These are phyloP conservation scores for Prunus davidiana DNA, from an alignment of 306 rosid genomes.

Conservation along the genomic window DNA sequence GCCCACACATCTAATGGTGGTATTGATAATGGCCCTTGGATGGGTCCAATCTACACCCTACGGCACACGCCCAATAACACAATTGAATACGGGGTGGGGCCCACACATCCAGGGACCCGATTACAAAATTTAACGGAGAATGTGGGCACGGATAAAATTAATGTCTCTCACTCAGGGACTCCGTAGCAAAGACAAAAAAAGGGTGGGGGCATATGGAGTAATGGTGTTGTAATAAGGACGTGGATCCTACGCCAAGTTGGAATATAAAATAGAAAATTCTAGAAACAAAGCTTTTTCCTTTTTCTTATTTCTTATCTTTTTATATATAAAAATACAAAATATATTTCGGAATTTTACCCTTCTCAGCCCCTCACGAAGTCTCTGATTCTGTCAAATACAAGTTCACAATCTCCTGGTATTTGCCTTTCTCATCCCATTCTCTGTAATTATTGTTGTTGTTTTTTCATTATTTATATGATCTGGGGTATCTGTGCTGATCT, in stretches of 20 bases:
- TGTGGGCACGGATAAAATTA: not conserved
- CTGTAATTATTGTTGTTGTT: not conserved
- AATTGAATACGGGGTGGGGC: not conserved
- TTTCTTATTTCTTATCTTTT: not conserved
- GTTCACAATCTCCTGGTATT: not conserved
- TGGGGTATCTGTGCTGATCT: not conserved
- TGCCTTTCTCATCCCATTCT: not conserved
- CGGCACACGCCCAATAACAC: not conserved
- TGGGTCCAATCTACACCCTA: not conserved
- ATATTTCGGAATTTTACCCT: not conserved
- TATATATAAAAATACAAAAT: not conserved
- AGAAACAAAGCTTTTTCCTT: slow-evolving; percentile 19
- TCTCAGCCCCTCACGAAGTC: not conserved
- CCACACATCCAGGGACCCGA: not conserved
- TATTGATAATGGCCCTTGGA: not conserved
- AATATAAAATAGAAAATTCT: slow-evolving; percentile 38
- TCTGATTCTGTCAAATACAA: not conserved
- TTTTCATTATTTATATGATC: not conserved
- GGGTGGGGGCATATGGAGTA: not conserved
- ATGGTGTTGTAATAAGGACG: slow-evolving; percentile 6
- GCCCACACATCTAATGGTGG: too few species aligned
- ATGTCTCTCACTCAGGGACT: not conserved
- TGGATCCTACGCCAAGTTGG: slow-evolving; percentile 39
- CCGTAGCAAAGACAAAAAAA: not conserved
- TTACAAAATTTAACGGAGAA: not conserved